Conservation (phyloP, 208 protist genomes). For the Trypanosoma brucei region DNA sequence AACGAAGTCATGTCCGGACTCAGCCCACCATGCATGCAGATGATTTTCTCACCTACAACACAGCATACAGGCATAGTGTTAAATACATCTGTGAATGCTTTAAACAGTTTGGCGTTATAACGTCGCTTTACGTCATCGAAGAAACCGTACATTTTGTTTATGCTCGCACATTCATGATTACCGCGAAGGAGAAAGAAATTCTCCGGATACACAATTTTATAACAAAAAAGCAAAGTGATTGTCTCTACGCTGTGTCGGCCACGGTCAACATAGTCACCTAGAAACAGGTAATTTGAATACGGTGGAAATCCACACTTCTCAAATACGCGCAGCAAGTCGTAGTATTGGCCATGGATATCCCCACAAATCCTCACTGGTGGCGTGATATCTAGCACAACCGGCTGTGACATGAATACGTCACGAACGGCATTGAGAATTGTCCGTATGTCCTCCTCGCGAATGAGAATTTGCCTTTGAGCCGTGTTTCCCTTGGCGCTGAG, state of each 20-base stretch:
- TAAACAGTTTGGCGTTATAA: constrained; percentile 98
- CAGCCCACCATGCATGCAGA: constrained; percentile 99
- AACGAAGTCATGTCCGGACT: constrained; percentile 95
- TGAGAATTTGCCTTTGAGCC: constrained; percentile 60
- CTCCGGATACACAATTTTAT: constrained; percentile 96
- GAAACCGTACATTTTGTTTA: constrained; percentile 98
- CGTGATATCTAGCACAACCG: constrained; percentile 85
- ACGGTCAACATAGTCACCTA: constrained; percentile 98
- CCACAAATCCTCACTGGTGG: constrained; percentile 88
- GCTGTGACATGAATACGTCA: constrained; percentile 88
- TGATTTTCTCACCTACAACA: constrained; percentile 99
- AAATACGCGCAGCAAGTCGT: constrained; percentile 98
- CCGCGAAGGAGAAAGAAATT: constrained; percentile 98
- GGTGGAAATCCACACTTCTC: constrained; percentile 99
- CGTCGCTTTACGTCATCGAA: constrained; percentile 97
- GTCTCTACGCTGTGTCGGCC: constrained; percentile 95
- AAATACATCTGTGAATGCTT: constrained; percentile 98
- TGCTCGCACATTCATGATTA: constrained; percentile 97
- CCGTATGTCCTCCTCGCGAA: constrained; percentile 86
- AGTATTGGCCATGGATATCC: constrained; percentile 99
- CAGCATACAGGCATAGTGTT: constrained; percentile 99
- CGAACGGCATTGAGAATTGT: constrained; percentile 54
- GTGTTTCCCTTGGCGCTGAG: constrained; percentile 50
- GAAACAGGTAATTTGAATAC: constrained; percentile 98
- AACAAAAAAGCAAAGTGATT: constrained; percentile 75